Evolutionary conservation across 371 early-diverging fungal genomes (phyloP).

Genomic region (Syncephalastrum monosporum): DNA sequence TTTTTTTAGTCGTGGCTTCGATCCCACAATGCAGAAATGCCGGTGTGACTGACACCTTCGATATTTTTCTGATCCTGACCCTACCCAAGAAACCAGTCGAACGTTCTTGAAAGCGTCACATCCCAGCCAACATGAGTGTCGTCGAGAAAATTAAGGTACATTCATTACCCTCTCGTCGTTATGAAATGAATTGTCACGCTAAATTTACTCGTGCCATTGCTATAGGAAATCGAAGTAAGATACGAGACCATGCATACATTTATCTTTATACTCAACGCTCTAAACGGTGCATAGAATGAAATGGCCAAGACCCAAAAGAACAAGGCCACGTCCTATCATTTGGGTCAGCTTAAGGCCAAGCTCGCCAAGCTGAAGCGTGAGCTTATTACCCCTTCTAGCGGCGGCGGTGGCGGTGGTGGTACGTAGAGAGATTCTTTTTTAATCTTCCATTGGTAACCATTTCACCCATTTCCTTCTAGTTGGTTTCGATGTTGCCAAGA

Average conservation of each 20-base stretch:
- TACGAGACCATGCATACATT: conserved; percentile 43
- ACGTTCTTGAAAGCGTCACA: background rate
- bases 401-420: conserved; percentile 80
- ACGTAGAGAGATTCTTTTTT: conserved; percentile 9
- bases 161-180: too few relatives aligned
- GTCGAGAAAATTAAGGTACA: conserved; percentile 24
- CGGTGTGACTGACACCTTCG: too few relatives aligned
- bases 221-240: conserved; percentile 65
- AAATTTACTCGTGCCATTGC: background rate
- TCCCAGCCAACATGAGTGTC: conserved; percentile 11
- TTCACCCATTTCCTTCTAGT: conserved; percentile 37
- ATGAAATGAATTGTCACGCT: too few relatives aligned
- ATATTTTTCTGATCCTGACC: too few relatives aligned
- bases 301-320: conserved; percentile 78
- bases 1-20: too few relatives aligned
- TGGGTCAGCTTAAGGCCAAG: conserved; percentile 99
- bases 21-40: too few relatives aligned
- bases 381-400: conserved; percentile 82
- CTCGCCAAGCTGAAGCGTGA: conserved; percentile 96
- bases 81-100: too few relatives aligned
- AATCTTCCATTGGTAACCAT: background rate
- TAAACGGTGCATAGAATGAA: conserved; percentile 41
- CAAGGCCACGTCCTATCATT: conserved; percentile 96
- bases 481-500: conserved; percentile 96
- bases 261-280: conserved; percentile 40